Conservation (phyloP, 495 filamentous ascomycete species). For the Beverwykella pulmonaria region DNA sequence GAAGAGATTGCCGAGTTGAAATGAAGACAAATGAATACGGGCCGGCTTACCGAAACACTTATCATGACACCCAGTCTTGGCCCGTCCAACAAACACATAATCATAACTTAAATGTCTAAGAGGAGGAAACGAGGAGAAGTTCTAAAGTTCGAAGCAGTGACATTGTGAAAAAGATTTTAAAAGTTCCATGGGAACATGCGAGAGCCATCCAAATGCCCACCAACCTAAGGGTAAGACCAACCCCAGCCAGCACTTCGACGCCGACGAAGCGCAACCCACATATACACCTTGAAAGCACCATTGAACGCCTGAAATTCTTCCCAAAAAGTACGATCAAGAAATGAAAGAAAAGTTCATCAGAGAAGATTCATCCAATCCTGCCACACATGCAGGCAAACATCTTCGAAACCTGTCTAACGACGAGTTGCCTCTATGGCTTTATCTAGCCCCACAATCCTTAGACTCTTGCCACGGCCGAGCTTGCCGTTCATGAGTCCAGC, state of each 20-base stretch:
- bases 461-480: slow-evolving; percentile 37
- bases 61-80: background rate
- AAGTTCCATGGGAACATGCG: background rate
- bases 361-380: background rate
- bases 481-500: slow-evolving; percentile 32
- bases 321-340: slow-evolving; percentile 1
- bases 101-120: background rate
- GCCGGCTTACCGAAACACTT: slow-evolving; percentile 4
- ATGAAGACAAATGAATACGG: slow-evolving; percentile 1
- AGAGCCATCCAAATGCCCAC: slow-evolving; percentile 5
- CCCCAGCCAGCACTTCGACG: background rate
- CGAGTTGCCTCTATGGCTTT: slow-evolving; percentile 34
- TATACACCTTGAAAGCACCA: background rate
- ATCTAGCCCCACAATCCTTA: slow-evolving; percentile 39
- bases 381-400: background rate
- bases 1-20: background rate
- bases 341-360: background rate
- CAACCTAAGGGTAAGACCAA: background rate
- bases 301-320: too few species aligned
- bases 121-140: background rate
- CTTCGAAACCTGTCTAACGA: background rate
- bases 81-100: background rate
- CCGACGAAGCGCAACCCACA: background rate
- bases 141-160: background rate
- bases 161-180: slow-evolving; percentile 3